Conservation (phyloP, 768 basidiomycete species). For the Russula ochroleuca region DNA sequence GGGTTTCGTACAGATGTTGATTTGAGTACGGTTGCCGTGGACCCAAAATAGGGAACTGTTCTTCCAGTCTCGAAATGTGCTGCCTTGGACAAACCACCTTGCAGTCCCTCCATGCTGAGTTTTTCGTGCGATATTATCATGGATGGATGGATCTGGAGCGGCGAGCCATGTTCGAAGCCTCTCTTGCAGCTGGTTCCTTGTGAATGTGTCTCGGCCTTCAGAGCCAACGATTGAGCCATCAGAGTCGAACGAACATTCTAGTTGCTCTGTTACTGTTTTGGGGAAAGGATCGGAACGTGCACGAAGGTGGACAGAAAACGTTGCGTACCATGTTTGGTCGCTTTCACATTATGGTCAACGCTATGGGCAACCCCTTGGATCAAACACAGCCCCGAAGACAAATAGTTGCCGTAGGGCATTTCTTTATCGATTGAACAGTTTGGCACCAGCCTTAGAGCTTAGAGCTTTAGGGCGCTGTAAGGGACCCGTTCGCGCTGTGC, state of each 20-base stretch:
- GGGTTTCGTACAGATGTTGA: not conserved
- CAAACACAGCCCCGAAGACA: no score
- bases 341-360: no score
- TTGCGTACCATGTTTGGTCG: not conserved
- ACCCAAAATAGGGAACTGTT: conserved; percentile 6
- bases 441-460: no score
- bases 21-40: conserved; percentile 4
- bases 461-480: no score
- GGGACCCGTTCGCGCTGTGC: no score
- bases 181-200: not conserved
- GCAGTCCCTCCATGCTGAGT: not conserved
- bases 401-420: no score
- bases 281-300: not conserved
- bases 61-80: conserved; percentile 1
- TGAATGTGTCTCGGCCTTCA: not conserved
- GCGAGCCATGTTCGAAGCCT: not conserved
- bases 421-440: no score
- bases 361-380: no score
- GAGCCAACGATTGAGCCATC: not conserved
- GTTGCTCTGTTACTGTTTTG: not conserved
- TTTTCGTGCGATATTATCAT: conserved; percentile 8
- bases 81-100: not conserved
- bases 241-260: not conserved
- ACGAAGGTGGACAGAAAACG: not conserved
- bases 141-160: conserved; percentile 16